phyloP scores from a whole-genome alignment of 2,329 filamentous ascomycete species.

The Botrytis fabae region DNA sequence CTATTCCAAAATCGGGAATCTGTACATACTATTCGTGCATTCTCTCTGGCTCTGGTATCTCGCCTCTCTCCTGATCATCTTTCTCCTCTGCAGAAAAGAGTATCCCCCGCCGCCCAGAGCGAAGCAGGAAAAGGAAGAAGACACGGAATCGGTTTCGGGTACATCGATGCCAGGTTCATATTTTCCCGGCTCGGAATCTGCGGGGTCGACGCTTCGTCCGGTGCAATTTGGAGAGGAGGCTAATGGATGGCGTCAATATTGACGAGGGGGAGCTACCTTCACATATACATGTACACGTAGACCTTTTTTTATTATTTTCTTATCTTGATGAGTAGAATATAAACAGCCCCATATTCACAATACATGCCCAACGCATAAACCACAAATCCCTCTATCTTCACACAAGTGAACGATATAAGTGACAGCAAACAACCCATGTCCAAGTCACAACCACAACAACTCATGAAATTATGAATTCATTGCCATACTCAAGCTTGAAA shows the following conservation, averaged over 20 bases:
- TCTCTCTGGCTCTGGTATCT: background rate
- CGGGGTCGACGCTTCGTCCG: background rate
- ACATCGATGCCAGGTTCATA: too few species aligned
- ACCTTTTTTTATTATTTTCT: fast-evolving
- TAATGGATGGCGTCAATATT: background rate
- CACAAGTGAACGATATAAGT: background rate
- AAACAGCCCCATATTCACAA: background rate
- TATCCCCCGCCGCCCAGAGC: background rate
- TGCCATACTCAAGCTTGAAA: background rate
- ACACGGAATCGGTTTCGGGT: background rate
- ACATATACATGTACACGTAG: background rate
- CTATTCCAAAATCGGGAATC: background rate
- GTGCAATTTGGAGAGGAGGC: too few species aligned
- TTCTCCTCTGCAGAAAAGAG: background rate
- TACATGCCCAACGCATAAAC: background rate
- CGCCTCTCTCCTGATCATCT: background rate
- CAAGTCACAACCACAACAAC: background rate
- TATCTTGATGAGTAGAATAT: background rate
- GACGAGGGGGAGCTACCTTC: background rate
- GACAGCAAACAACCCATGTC: background rate
- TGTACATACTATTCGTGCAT: background rate
- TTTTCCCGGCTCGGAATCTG: background rate
- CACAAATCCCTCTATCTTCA: background rate
- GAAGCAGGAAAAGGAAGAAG: background rate
- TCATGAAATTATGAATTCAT: too few species aligned